Conservation (phyloP, 2,329 filamentous ascomycete genomes). For the Monosporascus sp. region DNA sequence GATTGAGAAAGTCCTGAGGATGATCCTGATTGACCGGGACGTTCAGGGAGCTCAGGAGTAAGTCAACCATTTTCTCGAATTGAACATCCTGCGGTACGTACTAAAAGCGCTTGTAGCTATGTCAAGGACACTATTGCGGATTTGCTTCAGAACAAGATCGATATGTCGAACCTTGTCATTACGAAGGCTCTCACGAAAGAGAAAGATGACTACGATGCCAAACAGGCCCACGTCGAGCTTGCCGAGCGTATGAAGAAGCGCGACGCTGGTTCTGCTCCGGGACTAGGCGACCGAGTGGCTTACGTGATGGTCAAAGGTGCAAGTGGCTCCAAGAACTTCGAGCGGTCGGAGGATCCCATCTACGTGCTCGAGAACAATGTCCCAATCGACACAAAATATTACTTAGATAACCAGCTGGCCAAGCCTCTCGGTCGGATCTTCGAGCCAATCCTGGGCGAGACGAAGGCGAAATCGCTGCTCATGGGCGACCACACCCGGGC, state of each 20-base stretch:
- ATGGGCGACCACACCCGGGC: conserved; percentile 93
- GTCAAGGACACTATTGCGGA: conserved; percentile 96
- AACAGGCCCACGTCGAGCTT: conserved; percentile 94
- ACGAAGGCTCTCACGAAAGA: conserved; percentile 93
- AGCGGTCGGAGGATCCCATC: conserved; percentile 94
- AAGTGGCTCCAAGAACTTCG: conserved; percentile 87
- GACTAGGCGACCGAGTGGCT: conserved; percentile 89
- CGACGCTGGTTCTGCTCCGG: conserved; percentile 88
- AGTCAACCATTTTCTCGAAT: conserved; percentile 32
- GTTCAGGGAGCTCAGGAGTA: conserved; percentile 89
- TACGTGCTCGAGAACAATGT: conserved; percentile 97
- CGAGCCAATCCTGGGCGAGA: conserved; percentile 93
- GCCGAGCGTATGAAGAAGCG: conserved; percentile 96
- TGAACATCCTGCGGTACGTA: conserved; percentile 9
- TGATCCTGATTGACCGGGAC: conserved; percentile 92
- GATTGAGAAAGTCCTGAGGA: conserved; percentile 91
- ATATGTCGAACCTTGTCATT: conserved; percentile 99
- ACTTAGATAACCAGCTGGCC: conserved; percentile 94
- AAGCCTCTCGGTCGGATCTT: conserved; percentile 95
- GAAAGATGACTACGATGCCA: conserved; percentile 82
- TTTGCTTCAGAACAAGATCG: conserved; percentile 92
- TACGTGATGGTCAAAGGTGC: conserved; percentile 97
- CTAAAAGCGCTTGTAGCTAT: conserved; percentile 57
- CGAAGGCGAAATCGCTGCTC: conserved; percentile 78
- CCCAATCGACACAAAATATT: conserved; percentile 97